These are phyloP conservation scores for Byssochlamys sp. DNA, from an alignment of 2,329 filamentous ascomycete genomes.

Conservation along the genomic window DNA sequence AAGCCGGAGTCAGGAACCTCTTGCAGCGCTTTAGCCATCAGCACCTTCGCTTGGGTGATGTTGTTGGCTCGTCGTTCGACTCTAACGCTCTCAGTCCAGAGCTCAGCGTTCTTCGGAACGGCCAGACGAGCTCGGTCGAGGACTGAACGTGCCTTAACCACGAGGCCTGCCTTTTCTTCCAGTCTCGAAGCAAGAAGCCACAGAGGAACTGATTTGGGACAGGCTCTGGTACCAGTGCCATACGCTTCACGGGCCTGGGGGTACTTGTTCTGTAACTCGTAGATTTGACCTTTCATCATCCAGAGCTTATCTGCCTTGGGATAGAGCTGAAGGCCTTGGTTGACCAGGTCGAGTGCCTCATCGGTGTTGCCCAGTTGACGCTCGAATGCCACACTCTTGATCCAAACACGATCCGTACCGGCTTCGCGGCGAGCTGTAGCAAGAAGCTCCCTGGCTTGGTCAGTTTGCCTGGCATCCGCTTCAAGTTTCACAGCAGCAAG, in stretches of 20 bases:
- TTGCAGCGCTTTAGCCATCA: slow-evolving; percentile 89
- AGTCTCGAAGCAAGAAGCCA: slow-evolving; percentile 84
- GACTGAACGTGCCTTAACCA: slow-evolving; percentile 86
- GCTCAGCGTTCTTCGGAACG: slow-evolving; percentile 69
- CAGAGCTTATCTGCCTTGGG: slow-evolving; percentile 79
- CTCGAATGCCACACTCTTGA: slow-evolving; percentile 90
- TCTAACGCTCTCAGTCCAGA: slow-evolving; percentile 91
- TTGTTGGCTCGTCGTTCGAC: slow-evolving; percentile 84
- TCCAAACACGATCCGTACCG: slow-evolving; percentile 91
- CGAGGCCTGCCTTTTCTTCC: slow-evolving; percentile 72
- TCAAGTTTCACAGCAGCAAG: slow-evolving; percentile 92
- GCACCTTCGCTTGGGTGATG: slow-evolving; percentile 68
- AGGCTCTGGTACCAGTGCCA: slow-evolving; percentile 75
- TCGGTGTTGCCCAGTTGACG: slow-evolving; percentile 71
- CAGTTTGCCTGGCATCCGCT: slow-evolving; percentile 73
- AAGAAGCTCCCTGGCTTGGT: slow-evolving; percentile 72
- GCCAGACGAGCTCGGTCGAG: slow-evolving; percentile 84
- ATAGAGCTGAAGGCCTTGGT: slow-evolving; percentile 77
- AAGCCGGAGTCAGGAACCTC: slow-evolving; percentile 80
- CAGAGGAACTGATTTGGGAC: slow-evolving; percentile 70
- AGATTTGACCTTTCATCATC: slow-evolving; percentile 99
- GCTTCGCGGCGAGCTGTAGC: slow-evolving; percentile 76
- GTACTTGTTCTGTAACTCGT: slow-evolving; percentile 69
- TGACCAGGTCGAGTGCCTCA: slow-evolving; percentile 73
- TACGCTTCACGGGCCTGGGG: slow-evolving; percentile 85